Conservation (phyloP, 768 basidiomycete species). For the Lepiota venenata region DNA sequence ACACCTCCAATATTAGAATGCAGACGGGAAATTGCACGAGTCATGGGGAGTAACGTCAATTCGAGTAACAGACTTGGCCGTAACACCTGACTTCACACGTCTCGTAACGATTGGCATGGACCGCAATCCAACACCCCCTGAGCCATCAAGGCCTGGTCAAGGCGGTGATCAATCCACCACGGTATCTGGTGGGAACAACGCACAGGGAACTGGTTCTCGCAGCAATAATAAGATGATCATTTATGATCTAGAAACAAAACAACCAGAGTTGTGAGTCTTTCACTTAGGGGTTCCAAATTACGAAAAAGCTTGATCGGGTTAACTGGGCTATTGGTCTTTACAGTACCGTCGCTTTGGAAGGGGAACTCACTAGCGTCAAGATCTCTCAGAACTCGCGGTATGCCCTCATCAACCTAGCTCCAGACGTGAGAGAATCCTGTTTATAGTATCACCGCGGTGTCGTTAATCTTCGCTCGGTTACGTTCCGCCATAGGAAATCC, state of each 20-base stretch:
- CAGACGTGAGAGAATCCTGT: constrained; percentile 58
- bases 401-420: constrained; percentile 83
- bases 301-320: constrained; percentile 5
- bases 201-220: background rate
- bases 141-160: constrained; percentile 15
- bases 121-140: constrained; percentile 15
- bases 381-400: constrained; percentile 84
- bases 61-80: constrained; percentile 82
- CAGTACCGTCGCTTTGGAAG: constrained; percentile 52
- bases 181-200: constrained; percentile 28
- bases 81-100: constrained; percentile 81
- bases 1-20: constrained; percentile 46
- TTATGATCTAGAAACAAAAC: constrained; percentile 69
- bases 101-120: constrained; percentile 84
- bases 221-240: constrained; percentile 67
- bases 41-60: constrained; percentile 69
- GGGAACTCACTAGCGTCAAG: constrained; percentile 86
- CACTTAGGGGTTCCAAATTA: constrained; percentile 1
- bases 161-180: constrained; percentile 29
- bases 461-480: constrained; percentile 14
- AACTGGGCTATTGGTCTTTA: constrained; percentile 16
- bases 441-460: constrained; percentile 10
- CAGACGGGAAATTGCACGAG: constrained; percentile 67
- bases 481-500: constrained; percentile 65
- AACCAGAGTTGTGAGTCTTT: constrained; percentile 60